Evolutionary conservation across 2,329 filamentous ascomycete species (phyloP).

Genomic region (Pseudogymnoascus sp.): DNA sequence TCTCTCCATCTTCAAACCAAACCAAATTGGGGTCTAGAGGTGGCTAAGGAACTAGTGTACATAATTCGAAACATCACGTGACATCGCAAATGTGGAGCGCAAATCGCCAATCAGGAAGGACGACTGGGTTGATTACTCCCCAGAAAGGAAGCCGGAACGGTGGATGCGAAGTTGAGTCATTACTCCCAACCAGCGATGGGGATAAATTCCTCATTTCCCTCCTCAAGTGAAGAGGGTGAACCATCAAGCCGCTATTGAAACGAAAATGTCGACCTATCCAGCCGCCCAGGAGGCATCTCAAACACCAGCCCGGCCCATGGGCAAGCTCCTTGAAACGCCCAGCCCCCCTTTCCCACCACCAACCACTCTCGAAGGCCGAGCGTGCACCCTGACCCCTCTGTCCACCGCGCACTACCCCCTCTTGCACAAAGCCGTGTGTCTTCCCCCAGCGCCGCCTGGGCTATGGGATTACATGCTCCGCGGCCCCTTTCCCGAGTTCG

Average conservation of each 20-base stretch:
- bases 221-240: background rate
- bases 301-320: background rate
- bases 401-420: background rate
- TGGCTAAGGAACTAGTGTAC: background rate
- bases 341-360: background rate
- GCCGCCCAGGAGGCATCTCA: background rate
- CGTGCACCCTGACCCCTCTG: background rate
- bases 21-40: background rate
- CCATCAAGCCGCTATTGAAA: background rate
- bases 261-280: background rate
- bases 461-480: constrained; percentile 36
- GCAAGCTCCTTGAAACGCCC: background rate
- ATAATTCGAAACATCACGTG: background rate
- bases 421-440: background rate
- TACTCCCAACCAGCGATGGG: background rate
- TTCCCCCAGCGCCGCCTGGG: background rate
- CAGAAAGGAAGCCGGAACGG: background rate
- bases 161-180: background rate
- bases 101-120: background rate
- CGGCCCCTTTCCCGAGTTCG: constrained; percentile 28
- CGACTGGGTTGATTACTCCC: background rate
- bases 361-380: background rate
- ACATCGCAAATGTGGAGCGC: background rate
- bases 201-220: background rate
- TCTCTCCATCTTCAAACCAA: background rate